Conservation (phyloP, 1,284 basidiomycete genomes). For the Puccinia sorghi region DNA sequence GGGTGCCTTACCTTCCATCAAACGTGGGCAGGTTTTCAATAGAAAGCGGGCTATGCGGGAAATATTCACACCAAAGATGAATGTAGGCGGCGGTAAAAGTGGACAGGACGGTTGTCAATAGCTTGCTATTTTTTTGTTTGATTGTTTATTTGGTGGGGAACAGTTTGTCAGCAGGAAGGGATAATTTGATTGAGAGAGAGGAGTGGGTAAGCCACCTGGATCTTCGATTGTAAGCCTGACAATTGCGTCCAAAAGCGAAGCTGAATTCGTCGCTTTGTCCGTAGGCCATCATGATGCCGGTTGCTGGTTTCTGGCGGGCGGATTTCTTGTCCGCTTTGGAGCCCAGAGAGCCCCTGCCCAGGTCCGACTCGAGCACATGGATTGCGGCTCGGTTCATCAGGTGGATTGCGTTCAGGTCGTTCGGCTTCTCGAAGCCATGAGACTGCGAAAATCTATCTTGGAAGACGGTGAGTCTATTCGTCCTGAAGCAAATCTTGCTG, state of each 20-base stretch:
- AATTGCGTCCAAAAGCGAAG: conserved; percentile 61
- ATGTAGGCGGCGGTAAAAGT: conserved; percentile 91
- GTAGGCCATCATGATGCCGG: conserved; percentile 75
- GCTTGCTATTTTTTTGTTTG: conserved; percentile 65
- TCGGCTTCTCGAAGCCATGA: conserved; percentile 85
- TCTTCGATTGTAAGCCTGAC: conserved; percentile 40
- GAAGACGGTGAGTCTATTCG: too few species aligned
- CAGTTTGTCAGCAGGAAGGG: too few species aligned
- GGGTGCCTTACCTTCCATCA: conserved; percentile 66
- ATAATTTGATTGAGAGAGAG: background rate
- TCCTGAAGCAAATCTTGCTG: too few species aligned
- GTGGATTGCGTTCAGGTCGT: conserved; percentile 79
- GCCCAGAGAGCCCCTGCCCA: conserved; percentile 6
- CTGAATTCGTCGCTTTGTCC: conserved; percentile 98
- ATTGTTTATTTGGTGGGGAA: too few species aligned
- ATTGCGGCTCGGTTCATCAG: conserved; percentile 91
- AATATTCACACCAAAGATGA: conserved; percentile 77
- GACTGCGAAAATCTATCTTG: conserved; percentile 73
- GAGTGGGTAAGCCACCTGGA: background rate
- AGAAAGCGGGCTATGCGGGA: conserved; percentile 69
- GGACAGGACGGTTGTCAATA: conserved; percentile 82
- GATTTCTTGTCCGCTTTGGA: background rate
- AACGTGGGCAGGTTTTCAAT: conserved; percentile 77
- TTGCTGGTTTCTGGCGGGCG: background rate
- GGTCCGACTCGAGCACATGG: conserved; percentile 68